Evolutionary conservation across 768 basidiomycete genomes (phyloP).

Genomic region (Tricholoma bakamatsutake): DNA sequence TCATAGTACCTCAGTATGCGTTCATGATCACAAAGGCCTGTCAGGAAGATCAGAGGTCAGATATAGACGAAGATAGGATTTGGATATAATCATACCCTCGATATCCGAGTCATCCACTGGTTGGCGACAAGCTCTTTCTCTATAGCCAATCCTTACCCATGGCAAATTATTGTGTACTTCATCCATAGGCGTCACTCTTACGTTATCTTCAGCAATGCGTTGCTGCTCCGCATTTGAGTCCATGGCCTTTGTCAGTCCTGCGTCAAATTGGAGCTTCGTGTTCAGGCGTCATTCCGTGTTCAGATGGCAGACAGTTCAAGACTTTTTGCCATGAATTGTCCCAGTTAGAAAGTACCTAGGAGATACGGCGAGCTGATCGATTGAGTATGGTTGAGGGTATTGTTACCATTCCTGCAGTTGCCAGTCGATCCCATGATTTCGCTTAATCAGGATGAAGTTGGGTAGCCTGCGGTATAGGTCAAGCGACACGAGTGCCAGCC

Average conservation of each 20-base stretch:
- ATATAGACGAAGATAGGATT: neutral
- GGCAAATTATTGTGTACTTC: slow-evolving; percentile 12
- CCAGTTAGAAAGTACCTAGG: slow-evolving; percentile 19
- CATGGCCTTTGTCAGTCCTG: slow-evolving; percentile 22
- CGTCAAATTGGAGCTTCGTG: slow-evolving; percentile 29
- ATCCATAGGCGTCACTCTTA: neutral
- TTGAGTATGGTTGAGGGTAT: neutral
- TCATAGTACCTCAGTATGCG: no score
- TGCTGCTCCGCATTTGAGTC: neutral
- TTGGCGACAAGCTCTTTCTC: slow-evolving; percentile 12
- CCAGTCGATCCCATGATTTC: slow-evolving; percentile 38
- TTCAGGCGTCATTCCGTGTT: slow-evolving; percentile 20
- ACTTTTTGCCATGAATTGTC: slow-evolving; percentile 25
- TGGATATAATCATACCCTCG: slow-evolving; percentile 13
- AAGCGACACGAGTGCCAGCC: neutral
- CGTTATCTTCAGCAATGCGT: neutral
- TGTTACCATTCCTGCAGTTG: slow-evolving; percentile 25
- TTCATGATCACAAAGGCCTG: slow-evolving; percentile 28
- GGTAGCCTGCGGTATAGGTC: slow-evolving; percentile 25
- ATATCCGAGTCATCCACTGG: slow-evolving; percentile 11
- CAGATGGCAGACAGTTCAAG: slow-evolving; percentile 22
- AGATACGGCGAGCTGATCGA: neutral
- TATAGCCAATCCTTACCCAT: slow-evolving; percentile 20
- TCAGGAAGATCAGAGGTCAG: neutral
- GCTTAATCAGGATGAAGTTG: slow-evolving; percentile 33